These are phyloP conservation scores for Aspergillus hiratsukae DNA, from an alignment of 2,329 filamentous ascomycete genomes.

Conservation along the genomic window DNA sequence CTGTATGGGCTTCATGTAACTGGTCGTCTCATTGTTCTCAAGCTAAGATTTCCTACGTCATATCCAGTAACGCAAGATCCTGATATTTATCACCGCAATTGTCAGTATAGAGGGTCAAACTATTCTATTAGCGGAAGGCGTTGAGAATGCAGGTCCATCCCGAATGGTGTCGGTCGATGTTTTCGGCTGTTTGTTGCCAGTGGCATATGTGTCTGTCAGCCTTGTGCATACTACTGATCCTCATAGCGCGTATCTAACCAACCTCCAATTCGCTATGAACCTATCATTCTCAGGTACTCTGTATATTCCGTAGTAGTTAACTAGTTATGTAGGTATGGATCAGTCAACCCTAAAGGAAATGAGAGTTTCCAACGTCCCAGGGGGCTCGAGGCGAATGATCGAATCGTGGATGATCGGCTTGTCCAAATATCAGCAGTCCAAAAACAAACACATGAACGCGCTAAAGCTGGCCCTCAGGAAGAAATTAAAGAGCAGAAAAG, in stretches of 20 bases:
- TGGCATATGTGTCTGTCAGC: neutral
- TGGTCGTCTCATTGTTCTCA: no score
- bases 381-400: conserved; percentile 9
- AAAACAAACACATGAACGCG: neutral
- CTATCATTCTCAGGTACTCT: neutral
- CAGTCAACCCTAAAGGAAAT: neutral
- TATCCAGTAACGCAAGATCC: neutral
- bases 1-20: no score
- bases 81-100: neutral
- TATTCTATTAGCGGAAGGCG: neutral
- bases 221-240: neutral
- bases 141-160: neutral
- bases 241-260: neutral
- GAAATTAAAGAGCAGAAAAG: conserved; percentile 2
- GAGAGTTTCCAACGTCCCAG: conserved; percentile 16
- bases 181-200: conserved; percentile 1
- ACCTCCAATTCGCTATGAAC: neutral
- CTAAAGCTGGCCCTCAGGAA: neutral
- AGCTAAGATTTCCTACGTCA: neutral
- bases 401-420: conserved; percentile 14
- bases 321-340: no score
- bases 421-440: neutral
- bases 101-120: neutral
- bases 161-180: neutral
- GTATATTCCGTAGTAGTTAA: neutral